Conservation (phyloP, 129 eudicot species). For the Deinandra increscens region DNA sequence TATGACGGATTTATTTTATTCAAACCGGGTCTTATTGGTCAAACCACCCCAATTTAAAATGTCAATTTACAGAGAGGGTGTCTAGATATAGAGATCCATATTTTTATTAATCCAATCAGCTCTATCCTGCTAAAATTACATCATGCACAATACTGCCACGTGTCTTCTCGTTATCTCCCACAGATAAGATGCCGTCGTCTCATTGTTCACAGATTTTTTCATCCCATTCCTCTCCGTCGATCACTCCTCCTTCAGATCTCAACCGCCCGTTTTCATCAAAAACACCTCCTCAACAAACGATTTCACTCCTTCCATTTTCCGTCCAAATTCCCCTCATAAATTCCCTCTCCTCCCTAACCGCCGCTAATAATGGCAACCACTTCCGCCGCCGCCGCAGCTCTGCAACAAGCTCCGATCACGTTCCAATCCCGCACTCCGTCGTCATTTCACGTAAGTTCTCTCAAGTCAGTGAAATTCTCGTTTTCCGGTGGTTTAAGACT, state of each 20-base stretch:
- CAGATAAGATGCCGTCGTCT: conserved; percentile 40
- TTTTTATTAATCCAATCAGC: no score
- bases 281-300: conserved; percentile 20
- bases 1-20: no score
- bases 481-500: conserved; percentile 45
- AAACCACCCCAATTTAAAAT: no score
- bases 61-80: no score
- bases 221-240: conserved; percentile 37
- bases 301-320: not conserved
- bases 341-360: conserved; percentile 17
- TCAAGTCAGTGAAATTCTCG: conserved; percentile 27
- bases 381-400: conserved; percentile 54
- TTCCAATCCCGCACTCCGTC: conserved; percentile 41
- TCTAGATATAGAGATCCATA: no score
- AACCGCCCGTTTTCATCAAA: conserved; percentile 37
- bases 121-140: no score
- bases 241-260: conserved; percentile 12
- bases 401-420: conserved; percentile 54
- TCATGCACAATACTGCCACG: conserved; percentile 23
- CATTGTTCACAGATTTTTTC: conserved; percentile 28
- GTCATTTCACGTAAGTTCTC: conserved; percentile 28
- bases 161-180: conserved; percentile 35
- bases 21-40: no score
- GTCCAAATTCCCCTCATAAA: not conserved
- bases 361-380: conserved; percentile 45